Evolutionary conservation across 2,329 filamentous ascomycete genomes (phyloP).

Genomic region (Sclerotinia nivalis): DNA sequence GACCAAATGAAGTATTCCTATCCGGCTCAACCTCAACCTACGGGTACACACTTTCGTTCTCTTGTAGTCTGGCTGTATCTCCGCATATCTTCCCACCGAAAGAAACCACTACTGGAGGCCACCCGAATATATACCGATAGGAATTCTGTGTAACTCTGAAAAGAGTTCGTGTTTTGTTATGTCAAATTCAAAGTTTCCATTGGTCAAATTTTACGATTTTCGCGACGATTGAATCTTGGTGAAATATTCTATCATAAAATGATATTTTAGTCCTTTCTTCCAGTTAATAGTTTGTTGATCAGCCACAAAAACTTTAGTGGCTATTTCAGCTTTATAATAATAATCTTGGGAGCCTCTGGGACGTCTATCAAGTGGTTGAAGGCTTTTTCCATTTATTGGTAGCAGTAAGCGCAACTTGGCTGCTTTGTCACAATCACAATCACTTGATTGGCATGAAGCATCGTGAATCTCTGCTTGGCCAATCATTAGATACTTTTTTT

Average conservation of each 20-base stretch:
- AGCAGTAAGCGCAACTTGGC: constrained; percentile 15
- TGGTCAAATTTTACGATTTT: background rate
- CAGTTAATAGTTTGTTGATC: constrained; percentile 4
- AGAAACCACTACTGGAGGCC: background rate
- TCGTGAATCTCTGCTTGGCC: background rate
- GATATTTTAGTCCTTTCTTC: background rate
- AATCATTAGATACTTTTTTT: background rate
- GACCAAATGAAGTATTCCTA: background rate
- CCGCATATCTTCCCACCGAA: background rate
- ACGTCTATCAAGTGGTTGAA: constrained; percentile 15
- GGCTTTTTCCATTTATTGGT: constrained; percentile 16
- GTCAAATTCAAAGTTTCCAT: background rate
- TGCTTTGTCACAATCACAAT: constrained; percentile 1
- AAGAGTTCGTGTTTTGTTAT: background rate
- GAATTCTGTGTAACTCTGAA: background rate
- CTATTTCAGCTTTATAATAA: constrained; percentile 3
- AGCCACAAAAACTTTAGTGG: constrained; percentile 6
- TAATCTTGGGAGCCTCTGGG: background rate
- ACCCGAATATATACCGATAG: background rate
- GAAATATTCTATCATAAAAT: background rate
- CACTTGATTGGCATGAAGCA: constrained; percentile 5
- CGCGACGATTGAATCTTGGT: background rate
- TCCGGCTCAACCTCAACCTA: background rate
- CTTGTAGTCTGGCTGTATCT: constrained; percentile 7
- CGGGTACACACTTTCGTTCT: background rate